Percentiles rank a stretch among this genome's conserved stretches.
phyloP scores from a whole-genome alignment of 306 rosid genomes.

The Acacia confusa region DNA sequence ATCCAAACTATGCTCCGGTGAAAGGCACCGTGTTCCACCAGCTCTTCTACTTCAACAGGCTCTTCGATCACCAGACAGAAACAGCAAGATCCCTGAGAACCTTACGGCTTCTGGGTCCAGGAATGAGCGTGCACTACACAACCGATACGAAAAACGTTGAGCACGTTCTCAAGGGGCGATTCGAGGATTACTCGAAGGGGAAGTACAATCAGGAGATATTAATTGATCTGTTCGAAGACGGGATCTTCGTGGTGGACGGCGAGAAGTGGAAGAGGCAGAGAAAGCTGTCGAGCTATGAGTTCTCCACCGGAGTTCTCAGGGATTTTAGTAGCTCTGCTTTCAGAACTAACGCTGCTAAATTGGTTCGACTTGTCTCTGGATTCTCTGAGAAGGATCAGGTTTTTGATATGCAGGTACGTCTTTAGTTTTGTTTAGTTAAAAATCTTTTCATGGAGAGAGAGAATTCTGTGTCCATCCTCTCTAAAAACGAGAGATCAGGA shows the following conservation, averaged over 20 bases:
- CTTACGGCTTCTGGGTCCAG: constrained; percentile 43
- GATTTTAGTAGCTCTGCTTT: constrained; percentile 63
- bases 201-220: constrained; percentile 24
- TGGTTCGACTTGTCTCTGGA: constrained; percentile 41
- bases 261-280: constrained; percentile 75
- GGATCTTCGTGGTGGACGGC: constrained; percentile 72
- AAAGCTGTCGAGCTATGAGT: constrained; percentile 68
- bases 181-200: constrained; percentile 60
- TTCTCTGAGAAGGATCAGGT: constrained; percentile 31
- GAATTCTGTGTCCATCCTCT: no score
- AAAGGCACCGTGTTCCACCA: constrained; percentile 57
- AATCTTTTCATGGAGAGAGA: not conserved
- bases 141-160: constrained; percentile 51
- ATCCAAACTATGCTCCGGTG: constrained; percentile 58
- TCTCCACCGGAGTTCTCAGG: constrained; percentile 68
- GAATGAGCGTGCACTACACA: constrained; percentile 52
- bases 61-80: constrained; percentile 45
- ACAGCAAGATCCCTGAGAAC: constrained; percentile 47
- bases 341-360: constrained; percentile 53
- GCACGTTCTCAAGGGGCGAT: constrained; percentile 49
- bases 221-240: constrained; percentile 61
- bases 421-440: not conserved
- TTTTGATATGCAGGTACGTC: constrained; percentile 71
- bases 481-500: no score
- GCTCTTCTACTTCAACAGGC: constrained; percentile 46